These are phyloP conservation scores for Kwoniella sp. DNA, from an alignment of 768 basidiomycete genomes.

Conservation along the genomic window DNA sequence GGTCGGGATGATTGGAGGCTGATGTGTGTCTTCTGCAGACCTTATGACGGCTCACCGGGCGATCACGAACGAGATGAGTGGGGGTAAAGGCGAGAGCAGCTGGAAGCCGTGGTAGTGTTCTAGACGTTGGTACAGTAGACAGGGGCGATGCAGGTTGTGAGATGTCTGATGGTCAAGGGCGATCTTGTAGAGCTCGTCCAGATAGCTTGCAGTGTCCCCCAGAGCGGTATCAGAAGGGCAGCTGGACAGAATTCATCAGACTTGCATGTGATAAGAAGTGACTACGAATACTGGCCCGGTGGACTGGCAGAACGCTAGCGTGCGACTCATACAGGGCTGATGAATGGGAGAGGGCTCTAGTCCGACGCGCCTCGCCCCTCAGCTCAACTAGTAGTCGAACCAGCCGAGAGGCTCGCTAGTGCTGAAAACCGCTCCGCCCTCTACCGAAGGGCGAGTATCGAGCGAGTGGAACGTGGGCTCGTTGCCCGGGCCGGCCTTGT, in stretches of 20 bases:
- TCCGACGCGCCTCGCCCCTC: too few species aligned
- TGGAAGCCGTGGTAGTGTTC: conserved; percentile 45
- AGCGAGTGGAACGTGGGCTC: conserved; percentile 43
- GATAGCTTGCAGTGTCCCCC: too few species aligned
- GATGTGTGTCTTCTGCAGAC: conserved; percentile 27
- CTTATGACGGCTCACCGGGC: conserved; percentile 48
- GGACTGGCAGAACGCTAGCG: too few species aligned
- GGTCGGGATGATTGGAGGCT: background rate
- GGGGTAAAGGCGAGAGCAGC: conserved; percentile 32
- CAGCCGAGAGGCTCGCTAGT: conserved; percentile 37
- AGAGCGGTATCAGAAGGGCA: too few species aligned
- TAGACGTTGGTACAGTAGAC: background rate
- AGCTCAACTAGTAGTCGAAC: conserved; percentile 50
- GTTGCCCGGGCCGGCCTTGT: conserved; percentile 29
- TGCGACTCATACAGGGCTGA: too few species aligned
- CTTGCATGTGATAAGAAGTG: too few species aligned
- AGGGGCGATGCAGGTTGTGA: background rate
- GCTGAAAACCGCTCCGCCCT: conserved; percentile 46
- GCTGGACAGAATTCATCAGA: too few species aligned
- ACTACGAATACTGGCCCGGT: too few species aligned
- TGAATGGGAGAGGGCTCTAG: too few species aligned
- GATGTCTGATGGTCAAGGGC: too few species aligned
- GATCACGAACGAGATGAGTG: conserved; percentile 44
- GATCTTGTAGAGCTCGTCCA: too few species aligned
- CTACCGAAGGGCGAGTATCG: conserved; percentile 45